Evolutionary conservation across 108 stramenopile genomes (phyloP).

Genomic region (Mediolabrus comicus): DNA sequence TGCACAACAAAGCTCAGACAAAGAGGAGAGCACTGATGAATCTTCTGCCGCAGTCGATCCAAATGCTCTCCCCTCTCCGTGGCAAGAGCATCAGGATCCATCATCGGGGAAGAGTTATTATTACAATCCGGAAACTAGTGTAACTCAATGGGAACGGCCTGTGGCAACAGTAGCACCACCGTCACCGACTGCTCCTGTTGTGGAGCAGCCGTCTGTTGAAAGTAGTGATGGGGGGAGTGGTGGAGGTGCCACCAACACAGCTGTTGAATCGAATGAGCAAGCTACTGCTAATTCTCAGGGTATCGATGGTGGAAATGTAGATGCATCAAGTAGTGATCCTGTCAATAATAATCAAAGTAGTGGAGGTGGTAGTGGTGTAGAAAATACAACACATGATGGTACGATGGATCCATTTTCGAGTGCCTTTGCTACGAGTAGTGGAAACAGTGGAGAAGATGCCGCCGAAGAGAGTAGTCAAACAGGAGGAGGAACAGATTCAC

Average conservation of each 20-base stretch:
- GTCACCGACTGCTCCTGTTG: constrained; percentile 4
- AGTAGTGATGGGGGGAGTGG: background rate
- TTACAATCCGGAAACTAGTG: constrained; percentile 70
- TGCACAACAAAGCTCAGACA: background rate
- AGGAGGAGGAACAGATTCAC: background rate
- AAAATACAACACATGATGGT: background rate
- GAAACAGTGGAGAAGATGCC: background rate
- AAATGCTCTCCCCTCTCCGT: constrained; percentile 48
- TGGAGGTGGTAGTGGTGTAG: background rate
- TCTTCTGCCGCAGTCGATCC: background rate
- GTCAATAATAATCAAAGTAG: background rate
- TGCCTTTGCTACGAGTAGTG: constrained; percentile 20
- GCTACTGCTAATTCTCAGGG: background rate
- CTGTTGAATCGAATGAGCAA: background rate
- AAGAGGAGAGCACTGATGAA: background rate
- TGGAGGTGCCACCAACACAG: too few species aligned
- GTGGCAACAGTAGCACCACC: constrained; percentile 15
- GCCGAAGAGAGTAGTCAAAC: background rate
- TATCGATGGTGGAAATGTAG: background rate
- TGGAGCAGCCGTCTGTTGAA: background rate
- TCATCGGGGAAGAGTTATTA: constrained; percentile 74
- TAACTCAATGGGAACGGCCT: constrained; percentile 85
- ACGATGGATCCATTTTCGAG: constrained; percentile 38
- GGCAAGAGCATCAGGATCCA: constrained; percentile 80
- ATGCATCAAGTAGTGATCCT: background rate